Evolutionary conservation across 495 filamentous ascomycete genomes (phyloP).

Genomic region (Chaetomidium leptoderma): DNA sequence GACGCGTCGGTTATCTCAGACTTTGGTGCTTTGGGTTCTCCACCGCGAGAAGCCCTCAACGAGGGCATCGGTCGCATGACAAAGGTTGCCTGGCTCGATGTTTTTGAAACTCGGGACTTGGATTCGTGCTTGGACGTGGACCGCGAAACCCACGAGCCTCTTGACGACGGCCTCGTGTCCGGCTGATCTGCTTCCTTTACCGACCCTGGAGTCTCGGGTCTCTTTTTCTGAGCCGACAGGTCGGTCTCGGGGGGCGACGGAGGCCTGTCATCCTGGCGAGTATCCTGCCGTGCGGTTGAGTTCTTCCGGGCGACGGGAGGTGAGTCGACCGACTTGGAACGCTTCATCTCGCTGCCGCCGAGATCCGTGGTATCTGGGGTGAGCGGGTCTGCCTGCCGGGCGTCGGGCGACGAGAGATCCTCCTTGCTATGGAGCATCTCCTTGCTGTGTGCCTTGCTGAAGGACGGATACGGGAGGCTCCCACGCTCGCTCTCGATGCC

Average conservation of each 20-base stretch:
- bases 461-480: constrained; percentile 75
- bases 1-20: constrained; percentile 25
- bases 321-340: constrained; percentile 38
- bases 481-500: constrained; percentile 43
- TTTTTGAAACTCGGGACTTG: constrained; percentile 45
- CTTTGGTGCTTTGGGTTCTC: constrained; percentile 3
- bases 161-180: constrained; percentile 36
- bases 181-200: constrained; percentile 31
- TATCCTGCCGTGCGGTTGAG: constrained; percentile 31
- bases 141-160: constrained; percentile 39
- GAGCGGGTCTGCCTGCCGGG: constrained; percentile 51
- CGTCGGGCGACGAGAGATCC: constrained; percentile 39
- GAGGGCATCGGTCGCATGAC: constrained; percentile 24
- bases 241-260: constrained; percentile 56
- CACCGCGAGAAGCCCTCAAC: constrained; percentile 18
- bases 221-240: constrained; percentile 43
- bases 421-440: constrained; percentile 65
- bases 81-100: constrained; percentile 45
- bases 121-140: constrained; percentile 43
- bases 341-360: constrained; percentile 47
- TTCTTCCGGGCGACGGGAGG: constrained; percentile 23
- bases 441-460: constrained; percentile 87
- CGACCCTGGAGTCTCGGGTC: constrained; percentile 35
- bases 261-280: constrained; percentile 43
- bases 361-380: constrained; percentile 80